Evolutionary conservation across 805 yeast genomes (phyloP).

Genomic region (Candida takata): DNA sequence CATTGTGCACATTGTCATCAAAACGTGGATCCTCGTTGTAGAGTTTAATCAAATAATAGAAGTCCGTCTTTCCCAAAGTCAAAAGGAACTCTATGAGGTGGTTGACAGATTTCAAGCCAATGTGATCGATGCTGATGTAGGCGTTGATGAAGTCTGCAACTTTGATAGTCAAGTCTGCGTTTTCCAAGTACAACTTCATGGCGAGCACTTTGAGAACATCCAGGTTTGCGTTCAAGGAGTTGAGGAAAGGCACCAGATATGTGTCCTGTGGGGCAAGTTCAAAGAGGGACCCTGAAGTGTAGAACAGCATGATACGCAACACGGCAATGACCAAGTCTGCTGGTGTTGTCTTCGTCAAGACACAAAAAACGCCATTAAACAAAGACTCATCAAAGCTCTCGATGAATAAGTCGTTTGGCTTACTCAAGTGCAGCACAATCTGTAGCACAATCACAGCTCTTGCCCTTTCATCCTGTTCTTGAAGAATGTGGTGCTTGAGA

Average conservation of each 20-base stretch:
- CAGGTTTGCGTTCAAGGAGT: slow-evolving; percentile 14
- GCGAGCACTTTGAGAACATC: slow-evolving; percentile 13
- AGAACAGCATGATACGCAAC: slow-evolving; percentile 28
- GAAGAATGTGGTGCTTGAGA: slow-evolving; percentile 29
- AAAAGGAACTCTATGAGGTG: slow-evolving; percentile 36
- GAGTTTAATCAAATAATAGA: slow-evolving; percentile 37
- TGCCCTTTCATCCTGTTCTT: slow-evolving; percentile 30
- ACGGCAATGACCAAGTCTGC: slow-evolving; percentile 33
- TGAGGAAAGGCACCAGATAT: slow-evolving; percentile 13
- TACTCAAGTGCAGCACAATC: slow-evolving; percentile 41
- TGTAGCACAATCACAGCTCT: slow-evolving; percentile 44
- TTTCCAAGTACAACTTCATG: slow-evolving; percentile 16
- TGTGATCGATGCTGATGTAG: slow-evolving; percentile 16
- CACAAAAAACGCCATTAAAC: slow-evolving; percentile 34
- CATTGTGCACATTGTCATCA: slow-evolving; percentile 5
- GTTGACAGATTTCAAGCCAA: slow-evolving; percentile 14
- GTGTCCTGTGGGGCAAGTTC: slow-evolving; percentile 9
- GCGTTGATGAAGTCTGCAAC: slow-evolving; percentile 17
- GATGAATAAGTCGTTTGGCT: slow-evolving; percentile 30
- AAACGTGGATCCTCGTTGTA: slow-evolving; percentile 30
- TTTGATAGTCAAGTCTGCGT: slow-evolving; percentile 17
- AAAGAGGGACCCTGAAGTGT: slow-evolving; percentile 20
- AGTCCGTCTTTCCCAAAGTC: slow-evolving; percentile 40
- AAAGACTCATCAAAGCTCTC: slow-evolving; percentile 34
- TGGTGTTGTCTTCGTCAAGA: slow-evolving; percentile 35